Conservation (phyloP, 2,329 filamentous ascomycete genomes). For the Diplodia seriata region DNA sequence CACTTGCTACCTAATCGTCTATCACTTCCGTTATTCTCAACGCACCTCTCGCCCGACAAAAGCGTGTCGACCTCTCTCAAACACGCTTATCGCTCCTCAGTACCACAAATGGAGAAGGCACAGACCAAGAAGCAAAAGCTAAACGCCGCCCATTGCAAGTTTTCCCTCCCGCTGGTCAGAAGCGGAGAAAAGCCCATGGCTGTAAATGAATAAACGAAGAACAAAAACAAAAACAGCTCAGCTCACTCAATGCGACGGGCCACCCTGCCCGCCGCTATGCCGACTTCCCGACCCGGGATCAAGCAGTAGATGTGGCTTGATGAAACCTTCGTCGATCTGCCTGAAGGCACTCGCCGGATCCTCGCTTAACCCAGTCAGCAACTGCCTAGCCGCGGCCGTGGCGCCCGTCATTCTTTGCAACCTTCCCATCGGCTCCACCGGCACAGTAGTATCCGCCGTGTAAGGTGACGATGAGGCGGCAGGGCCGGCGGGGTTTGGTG, state of each 20-base stretch:
- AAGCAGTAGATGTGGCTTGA: constrained; percentile 88
- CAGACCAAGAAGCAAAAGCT: neutral
- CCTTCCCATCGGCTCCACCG: constrained; percentile 34
- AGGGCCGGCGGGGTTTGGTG: constrained; percentile 39
- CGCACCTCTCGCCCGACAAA: neutral
- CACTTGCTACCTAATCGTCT: neutral
- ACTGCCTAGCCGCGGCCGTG: constrained; percentile 76
- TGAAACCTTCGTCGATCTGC: constrained; percentile 93
- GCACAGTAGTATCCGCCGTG: constrained; percentile 48
- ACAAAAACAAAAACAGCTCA: neutral
- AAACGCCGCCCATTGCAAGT: constrained; percentile 29
- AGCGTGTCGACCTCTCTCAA: neutral
- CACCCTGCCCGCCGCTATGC: constrained; percentile 7
- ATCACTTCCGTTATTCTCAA: neutral
- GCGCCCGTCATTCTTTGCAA: constrained; percentile 65
- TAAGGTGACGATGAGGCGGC: constrained; percentile 41
- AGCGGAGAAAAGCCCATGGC: constrained; percentile 7
- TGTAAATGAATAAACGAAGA: neutral
- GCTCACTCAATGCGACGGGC: constrained; percentile 7
- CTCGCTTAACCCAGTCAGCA: constrained; percentile 78
- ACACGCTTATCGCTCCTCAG: neutral
- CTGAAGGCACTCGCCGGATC: constrained; percentile 90
- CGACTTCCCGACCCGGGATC: constrained; percentile 59
- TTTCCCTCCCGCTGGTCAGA: neutral
- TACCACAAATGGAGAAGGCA: neutral